Conservation (phyloP, 2,329 filamentous ascomycete species). For the Talaromyces funiculosus region DNA sequence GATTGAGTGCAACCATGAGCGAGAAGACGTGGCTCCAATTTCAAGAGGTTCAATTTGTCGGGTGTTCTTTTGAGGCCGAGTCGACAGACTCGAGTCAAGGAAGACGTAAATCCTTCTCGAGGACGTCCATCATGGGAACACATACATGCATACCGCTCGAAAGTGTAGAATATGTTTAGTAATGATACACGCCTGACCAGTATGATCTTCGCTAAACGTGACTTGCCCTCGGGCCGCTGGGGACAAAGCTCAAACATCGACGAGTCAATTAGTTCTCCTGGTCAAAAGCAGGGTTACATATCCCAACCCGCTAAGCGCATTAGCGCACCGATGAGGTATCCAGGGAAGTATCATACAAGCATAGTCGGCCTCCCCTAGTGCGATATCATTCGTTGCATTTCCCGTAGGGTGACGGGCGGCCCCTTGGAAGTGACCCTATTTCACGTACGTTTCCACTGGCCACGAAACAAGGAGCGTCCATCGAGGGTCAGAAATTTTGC, state of each 20-base stretch:
- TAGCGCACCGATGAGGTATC: background rate
- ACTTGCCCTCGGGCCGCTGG: background rate
- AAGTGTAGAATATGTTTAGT: background rate
- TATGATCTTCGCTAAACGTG: background rate
- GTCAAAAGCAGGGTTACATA: background rate
- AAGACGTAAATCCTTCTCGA: background rate
- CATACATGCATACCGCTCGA: background rate
- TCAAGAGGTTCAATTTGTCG: background rate
- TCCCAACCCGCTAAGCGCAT: background rate
- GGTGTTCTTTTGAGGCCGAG: background rate
- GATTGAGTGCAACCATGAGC: background rate
- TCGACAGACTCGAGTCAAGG: background rate
- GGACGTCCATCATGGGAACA: background rate
- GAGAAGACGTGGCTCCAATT: background rate
- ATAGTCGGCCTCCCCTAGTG: background rate
- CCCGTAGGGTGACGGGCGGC: background rate
- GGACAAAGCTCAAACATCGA: background rate
- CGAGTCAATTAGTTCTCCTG: background rate
- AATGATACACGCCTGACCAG: background rate
- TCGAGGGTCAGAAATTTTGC: too few relatives aligned
- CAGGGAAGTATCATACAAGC: too few relatives aligned
- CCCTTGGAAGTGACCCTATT: background rate
- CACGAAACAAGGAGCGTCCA: background rate
- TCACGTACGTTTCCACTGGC: background rate
- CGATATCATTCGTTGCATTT: background rate